phyloP scores from a whole-genome alignment of 768 basidiomycete species.

The Amanita polypyramis region DNA sequence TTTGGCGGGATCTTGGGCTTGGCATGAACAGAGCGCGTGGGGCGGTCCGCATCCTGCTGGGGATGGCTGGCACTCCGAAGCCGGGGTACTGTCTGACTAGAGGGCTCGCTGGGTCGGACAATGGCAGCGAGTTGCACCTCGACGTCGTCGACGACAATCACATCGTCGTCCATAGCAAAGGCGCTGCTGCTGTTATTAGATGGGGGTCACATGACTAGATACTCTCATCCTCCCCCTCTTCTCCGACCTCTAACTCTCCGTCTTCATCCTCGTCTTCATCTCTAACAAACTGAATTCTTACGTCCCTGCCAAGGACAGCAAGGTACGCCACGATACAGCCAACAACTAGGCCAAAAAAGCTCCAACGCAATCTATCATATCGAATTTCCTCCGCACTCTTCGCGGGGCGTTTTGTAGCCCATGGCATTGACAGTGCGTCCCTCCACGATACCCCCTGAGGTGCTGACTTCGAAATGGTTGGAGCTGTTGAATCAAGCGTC shows the following conservation, averaged over 20 bases:
- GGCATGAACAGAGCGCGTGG: constrained; percentile 45
- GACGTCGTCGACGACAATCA: constrained; percentile 52
- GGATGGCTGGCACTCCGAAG: constrained; percentile 25
- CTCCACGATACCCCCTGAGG: constrained; percentile 7
- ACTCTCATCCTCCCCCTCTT: not conserved
- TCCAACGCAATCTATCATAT: constrained; percentile 40
- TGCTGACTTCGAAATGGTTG: not conserved
- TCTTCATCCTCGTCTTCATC: constrained; percentile 2
- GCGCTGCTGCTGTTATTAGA: not conserved
- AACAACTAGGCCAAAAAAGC: constrained; percentile 37
- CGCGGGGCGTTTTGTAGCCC: constrained; percentile 8
- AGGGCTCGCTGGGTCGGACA: constrained; percentile 10
- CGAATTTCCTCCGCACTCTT: constrained; percentile 33
- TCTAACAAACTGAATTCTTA: constrained; percentile 6
- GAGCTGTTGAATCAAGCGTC: not conserved
- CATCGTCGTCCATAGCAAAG: constrained; percentile 42
- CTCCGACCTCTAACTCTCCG: constrained; percentile 2
- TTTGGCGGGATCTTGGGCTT: constrained; percentile 55
- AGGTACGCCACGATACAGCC: constrained; percentile 33
- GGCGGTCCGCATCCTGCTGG: constrained; percentile 33
- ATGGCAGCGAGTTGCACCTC: constrained; percentile 31
- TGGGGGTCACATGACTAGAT: constrained; percentile 8
- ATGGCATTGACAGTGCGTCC: constrained; percentile 26
- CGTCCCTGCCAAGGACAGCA: constrained; percentile 14
- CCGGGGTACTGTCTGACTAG: constrained; percentile 16